A percentile compares a stretch with the other conserved stretches of the same genome.
These are phyloP conservation scores for Flueggea neowawraea DNA, from an alignment of 441 rosid genomes.

Conservation along the genomic window DNA sequence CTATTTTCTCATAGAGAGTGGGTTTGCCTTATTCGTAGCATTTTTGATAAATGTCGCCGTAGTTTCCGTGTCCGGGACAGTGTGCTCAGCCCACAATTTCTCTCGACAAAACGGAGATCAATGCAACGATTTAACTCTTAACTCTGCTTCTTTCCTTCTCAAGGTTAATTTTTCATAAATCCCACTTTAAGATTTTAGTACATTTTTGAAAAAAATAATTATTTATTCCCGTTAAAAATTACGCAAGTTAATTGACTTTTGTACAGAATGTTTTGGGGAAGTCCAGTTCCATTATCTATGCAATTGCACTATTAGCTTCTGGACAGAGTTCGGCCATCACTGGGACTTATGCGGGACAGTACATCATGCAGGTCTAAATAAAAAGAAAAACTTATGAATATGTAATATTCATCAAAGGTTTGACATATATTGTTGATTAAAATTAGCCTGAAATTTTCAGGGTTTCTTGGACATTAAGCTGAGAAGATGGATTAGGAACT, in stretches of 20 bases:
- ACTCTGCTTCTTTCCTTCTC: conserved; percentile 70
- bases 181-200: too few relatives aligned
- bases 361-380: conserved; percentile 57
- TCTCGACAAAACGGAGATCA: conserved; percentile 15
- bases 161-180: conserved; percentile 20
- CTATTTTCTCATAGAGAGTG: conserved; percentile 67
- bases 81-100: conserved; percentile 33
- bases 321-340: conserved; percentile 74
- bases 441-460: conserved; percentile 15
- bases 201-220: too few relatives aligned
- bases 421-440: neutral
- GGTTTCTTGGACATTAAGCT: conserved; percentile 65
- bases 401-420: too few relatives aligned
- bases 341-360: conserved; percentile 80
- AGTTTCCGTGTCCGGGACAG: conserved; percentile 48
- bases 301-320: conserved; percentile 59
- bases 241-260: neutral
- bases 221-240: too few relatives aligned
- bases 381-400: too few relatives aligned
- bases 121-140: conserved; percentile 49
- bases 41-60: conserved; percentile 59
- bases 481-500: conserved; percentile 62
- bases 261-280: conserved; percentile 70
- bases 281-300: conserved; percentile 58
- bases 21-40: conserved; percentile 56